These are phyloP conservation scores for Hyphodiscus sp. DNA, from an alignment of 2,329 filamentous ascomycete species.

Conservation along the genomic window DNA sequence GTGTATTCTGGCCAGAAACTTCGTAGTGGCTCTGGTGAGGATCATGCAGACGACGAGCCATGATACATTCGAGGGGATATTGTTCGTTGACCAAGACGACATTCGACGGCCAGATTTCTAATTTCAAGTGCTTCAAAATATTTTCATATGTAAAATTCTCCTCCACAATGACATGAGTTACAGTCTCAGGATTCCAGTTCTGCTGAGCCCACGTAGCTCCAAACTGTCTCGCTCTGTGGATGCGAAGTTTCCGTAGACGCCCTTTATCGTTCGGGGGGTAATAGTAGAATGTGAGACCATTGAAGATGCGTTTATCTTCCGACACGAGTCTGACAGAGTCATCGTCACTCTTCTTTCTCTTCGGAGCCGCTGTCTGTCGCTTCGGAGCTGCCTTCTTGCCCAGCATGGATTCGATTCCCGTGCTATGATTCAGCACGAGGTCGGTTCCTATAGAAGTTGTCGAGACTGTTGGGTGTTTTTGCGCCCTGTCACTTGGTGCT, in stretches of 20 bases:
- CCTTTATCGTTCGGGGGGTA: slow-evolving; percentile 74
- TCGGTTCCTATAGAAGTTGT: slow-evolving; percentile 17
- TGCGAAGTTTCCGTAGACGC: slow-evolving; percentile 59
- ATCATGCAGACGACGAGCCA: slow-evolving; percentile 51
- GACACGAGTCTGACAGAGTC: slow-evolving; percentile 39
- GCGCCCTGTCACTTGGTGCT: slow-evolving; percentile 4
- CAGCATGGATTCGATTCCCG: slow-evolving; percentile 24
- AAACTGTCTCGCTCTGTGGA: slow-evolving; percentile 66
- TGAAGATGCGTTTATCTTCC: slow-evolving; percentile 52
- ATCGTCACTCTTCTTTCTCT: slow-evolving; percentile 39
- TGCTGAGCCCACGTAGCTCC: slow-evolving; percentile 66
- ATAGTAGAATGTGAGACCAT: slow-evolving; percentile 62
- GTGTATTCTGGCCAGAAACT: slow-evolving; percentile 30
- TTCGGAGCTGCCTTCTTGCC: slow-evolving; percentile 12
- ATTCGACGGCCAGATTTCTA: slow-evolving; percentile 28
- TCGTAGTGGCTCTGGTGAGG: slow-evolving; percentile 52
- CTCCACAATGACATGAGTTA: slow-evolving; percentile 75
- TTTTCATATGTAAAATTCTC: slow-evolving; percentile 57
- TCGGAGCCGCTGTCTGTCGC: slow-evolving; percentile 10
- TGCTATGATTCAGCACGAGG: slow-evolving; percentile 22
- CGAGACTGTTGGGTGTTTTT: slow-evolving; percentile 17
- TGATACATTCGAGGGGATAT: slow-evolving; percentile 64
- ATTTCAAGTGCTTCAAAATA: slow-evolving; percentile 49
- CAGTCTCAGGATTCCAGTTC: slow-evolving; percentile 44
- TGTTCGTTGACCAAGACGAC: slow-evolving; percentile 58